Percentiles rank a stretch among this genome's conserved stretches.
These are phyloP conservation scores for Neonectria magnoliae DNA, from an alignment of 2,329 filamentous ascomycete genomes.

Conservation along the genomic window DNA sequence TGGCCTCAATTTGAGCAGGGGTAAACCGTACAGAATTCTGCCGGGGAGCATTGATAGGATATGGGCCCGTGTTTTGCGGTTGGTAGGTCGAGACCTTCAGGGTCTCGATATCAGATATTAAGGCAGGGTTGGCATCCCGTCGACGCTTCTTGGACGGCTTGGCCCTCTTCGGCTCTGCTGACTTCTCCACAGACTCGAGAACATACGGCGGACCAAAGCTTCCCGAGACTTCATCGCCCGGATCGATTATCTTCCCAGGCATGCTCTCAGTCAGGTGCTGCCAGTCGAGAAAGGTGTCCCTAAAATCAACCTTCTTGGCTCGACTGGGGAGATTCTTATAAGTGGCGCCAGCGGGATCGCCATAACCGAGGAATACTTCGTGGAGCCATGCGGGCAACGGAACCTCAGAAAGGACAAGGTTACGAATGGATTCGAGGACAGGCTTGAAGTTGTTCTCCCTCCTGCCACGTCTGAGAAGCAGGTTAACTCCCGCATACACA, in stretches of 20 bases:
- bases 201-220: conserved; percentile 91
- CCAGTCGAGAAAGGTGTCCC: conserved; percentile 96
- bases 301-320: conserved; percentile 83
- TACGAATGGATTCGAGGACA: conserved; percentile 90
- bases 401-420: conserved; percentile 83
- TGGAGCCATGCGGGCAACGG: conserved; percentile 92
- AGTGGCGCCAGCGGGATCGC: conserved; percentile 86
- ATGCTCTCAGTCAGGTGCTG: conserved; percentile 90
- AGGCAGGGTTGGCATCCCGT: conserved; percentile 75
- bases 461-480: conserved; percentile 83
- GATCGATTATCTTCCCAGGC: conserved; percentile 87
- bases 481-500: conserved; percentile 85
- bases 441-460: conserved; percentile 98
- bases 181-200: conserved; percentile 71
- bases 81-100: conserved; percentile 91
- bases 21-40: conserved; percentile 89
- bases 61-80: conserved; percentile 88
- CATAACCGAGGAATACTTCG: conserved; percentile 97
- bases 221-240: conserved; percentile 73
- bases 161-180: conserved; percentile 58
- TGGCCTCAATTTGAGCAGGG: conserved; percentile 88
- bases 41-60: conserved; percentile 84
- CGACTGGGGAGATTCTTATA: conserved; percentile 85
- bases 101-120: conserved; percentile 71
- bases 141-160: conserved; percentile 88